These are phyloP conservation scores for Aspergillus sp. DNA, from an alignment of 2,329 filamentous ascomycete genomes.

Conservation along the genomic window DNA sequence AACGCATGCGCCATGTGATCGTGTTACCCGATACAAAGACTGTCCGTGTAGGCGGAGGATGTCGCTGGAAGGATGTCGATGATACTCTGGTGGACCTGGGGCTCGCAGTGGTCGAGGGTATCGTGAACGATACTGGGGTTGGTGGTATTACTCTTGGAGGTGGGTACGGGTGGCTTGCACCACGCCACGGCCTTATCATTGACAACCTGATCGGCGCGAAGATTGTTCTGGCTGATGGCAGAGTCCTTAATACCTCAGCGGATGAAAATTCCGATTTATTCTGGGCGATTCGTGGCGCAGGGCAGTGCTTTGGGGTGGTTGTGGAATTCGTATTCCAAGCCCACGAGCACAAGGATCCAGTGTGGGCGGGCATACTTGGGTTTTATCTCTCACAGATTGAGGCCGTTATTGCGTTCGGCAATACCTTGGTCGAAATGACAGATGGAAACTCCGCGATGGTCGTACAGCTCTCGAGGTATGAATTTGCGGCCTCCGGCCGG, in stretches of 20 bases:
- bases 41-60: slow-evolving; percentile 54
- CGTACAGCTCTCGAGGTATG: slow-evolving; percentile 4
- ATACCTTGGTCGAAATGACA: slow-evolving; percentile 5
- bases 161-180: slow-evolving; percentile 57
- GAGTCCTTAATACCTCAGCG: slow-evolving; percentile 36
- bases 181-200: slow-evolving; percentile 53
- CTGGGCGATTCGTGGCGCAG: slow-evolving; percentile 47
- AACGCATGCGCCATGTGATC: slow-evolving; percentile 49
- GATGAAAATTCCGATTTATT: slow-evolving; percentile 48
- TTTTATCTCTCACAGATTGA: slow-evolving; percentile 25
- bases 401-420: slow-evolving; percentile 17
- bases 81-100: slow-evolving; percentile 49
- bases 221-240: slow-evolving; percentile 40
- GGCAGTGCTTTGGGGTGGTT: slow-evolving; percentile 44
- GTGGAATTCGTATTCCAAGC: slow-evolving; percentile 42
- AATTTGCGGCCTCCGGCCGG: neutral
- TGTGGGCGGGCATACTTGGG: slow-evolving; percentile 34
- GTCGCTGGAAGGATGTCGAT: slow-evolving; percentile 52
- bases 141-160: slow-evolving; percentile 59
- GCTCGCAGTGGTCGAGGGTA: slow-evolving; percentile 60
- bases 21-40: slow-evolving; percentile 50
- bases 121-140: slow-evolving; percentile 60
- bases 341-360: slow-evolving; percentile 32
- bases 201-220: slow-evolving; percentile 45
- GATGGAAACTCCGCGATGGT: slow-evolving; percentile 11